Percentiles rank a stretch among this genome's conserved stretches.
Conservation (phyloP, 345 rosid genomes). For the Brassica napus region DNA sequence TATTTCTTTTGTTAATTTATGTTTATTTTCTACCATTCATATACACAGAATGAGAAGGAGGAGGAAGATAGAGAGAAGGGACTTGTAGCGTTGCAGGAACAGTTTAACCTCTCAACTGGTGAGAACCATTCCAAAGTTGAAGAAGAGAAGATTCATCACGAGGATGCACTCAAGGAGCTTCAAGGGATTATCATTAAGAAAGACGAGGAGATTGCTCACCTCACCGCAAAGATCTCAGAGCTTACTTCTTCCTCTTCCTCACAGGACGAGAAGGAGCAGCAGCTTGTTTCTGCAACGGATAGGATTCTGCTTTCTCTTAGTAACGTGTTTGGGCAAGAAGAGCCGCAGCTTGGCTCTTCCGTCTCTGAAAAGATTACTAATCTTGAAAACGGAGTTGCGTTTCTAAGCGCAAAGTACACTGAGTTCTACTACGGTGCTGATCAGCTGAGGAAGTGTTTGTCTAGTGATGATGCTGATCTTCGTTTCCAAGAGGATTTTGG, state of each 20-base stretch:
- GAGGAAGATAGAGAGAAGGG: slow-evolving; percentile 45
- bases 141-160: slow-evolving; percentile 48
- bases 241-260: slow-evolving; percentile 37
- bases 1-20: slow-evolving; percentile 12
- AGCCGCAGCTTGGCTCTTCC: slow-evolving; percentile 54
- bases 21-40: slow-evolving; percentile 34
- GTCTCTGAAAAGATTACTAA: slow-evolving; percentile 50
- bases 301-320: slow-evolving; percentile 67
- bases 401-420: slow-evolving; percentile 63
- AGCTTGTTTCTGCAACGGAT: slow-evolving; percentile 52
- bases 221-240: slow-evolving; percentile 53
- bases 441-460: slow-evolving; percentile 66
- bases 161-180: slow-evolving; percentile 48
- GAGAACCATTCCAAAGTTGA: slow-evolving; percentile 30
- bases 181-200: slow-evolving; percentile 41
- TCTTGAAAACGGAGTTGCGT: slow-evolving; percentile 55
- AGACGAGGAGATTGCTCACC: slow-evolving; percentile 63
- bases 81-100: slow-evolving; percentile 44
- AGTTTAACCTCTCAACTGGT: slow-evolving; percentile 47
- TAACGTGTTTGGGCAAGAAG: slow-evolving; percentile 56
- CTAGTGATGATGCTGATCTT: slow-evolving; percentile 46
- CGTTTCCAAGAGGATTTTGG: slow-evolving; percentile 58
- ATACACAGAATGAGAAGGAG: slow-evolving; percentile 57
- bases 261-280: slow-evolving; percentile 44
- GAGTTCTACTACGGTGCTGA: slow-evolving; percentile 62